Conservation (phyloP, 2,329 filamentous ascomycete species). For the Penicillium sp. region DNA sequence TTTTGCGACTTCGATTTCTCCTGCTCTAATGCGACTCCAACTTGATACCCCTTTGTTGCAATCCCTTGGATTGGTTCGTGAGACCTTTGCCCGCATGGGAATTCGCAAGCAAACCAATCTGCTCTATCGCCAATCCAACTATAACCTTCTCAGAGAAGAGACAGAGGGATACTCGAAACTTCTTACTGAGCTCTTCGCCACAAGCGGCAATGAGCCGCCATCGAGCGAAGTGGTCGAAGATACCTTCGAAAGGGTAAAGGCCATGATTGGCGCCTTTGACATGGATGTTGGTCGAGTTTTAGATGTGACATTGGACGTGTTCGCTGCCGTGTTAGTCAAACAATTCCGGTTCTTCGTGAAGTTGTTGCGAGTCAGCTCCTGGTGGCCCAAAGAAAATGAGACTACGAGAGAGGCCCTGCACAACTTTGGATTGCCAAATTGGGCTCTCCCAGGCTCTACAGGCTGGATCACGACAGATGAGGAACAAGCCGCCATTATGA, state of each 20-base stretch:
- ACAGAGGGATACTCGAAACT: conserved; percentile 96
- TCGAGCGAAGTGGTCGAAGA: conserved; percentile 73
- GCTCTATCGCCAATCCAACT: conserved; percentile 93
- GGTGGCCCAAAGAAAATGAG: conserved; percentile 78
- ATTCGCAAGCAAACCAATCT: conserved; percentile 90
- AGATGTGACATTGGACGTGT: conserved; percentile 92
- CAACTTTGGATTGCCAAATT: conserved; percentile 69
- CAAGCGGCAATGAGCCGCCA: conserved; percentile 70
- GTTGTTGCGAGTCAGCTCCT: conserved; percentile 84
- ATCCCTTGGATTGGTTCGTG: conserved; percentile 73
- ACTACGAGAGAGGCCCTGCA: conserved; percentile 27
- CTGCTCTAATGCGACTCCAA: conserved; percentile 70
- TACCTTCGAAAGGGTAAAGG: conserved; percentile 89
- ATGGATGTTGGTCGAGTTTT: conserved; percentile 92
- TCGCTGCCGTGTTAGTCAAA: conserved; percentile 88
- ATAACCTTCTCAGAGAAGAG: conserved; percentile 92
- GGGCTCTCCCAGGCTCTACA: conserved; percentile 73
- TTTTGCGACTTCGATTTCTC: conserved; percentile 68
- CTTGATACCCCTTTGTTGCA: conserved; percentile 77
- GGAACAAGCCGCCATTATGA: conserved; percentile 60
- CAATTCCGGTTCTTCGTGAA: conserved; percentile 94
- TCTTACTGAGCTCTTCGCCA: conserved; percentile 91
- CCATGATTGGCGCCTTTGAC: conserved; percentile 93
- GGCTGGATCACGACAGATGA: conserved; percentile 65
- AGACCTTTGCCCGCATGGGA: conserved; percentile 78